These are phyloP conservation scores for Euphorbia corollata DNA, from an alignment of 441 rosid genomes.

Conservation along the genomic window DNA sequence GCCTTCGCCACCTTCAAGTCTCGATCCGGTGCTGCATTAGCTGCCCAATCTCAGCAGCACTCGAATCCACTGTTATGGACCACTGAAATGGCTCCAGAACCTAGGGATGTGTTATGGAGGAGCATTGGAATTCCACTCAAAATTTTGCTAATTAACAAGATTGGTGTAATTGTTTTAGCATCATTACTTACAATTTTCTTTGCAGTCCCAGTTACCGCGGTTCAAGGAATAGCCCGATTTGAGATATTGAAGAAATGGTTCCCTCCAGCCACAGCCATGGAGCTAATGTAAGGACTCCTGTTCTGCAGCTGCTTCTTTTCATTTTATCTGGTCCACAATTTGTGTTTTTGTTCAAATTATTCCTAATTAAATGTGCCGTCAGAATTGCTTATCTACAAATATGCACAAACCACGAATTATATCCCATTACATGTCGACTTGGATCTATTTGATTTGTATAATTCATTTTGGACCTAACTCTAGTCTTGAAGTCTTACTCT, in stretches of 20 bases:
- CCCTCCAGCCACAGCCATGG: conserved; percentile 74
- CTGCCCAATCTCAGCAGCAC: conserved; percentile 79
- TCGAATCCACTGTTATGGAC: conserved; percentile 62
- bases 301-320: conserved; percentile 8
- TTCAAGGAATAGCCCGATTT: conserved; percentile 83
- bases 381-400: not conserved
- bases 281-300: conserved; percentile 54
- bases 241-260: conserved; percentile 87
- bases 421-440: not conserved
- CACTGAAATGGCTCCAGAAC: conserved; percentile 82
- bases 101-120: conserved; percentile 75
- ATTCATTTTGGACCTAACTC: not conserved
- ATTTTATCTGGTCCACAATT: not conserved
- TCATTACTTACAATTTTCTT: conserved; percentile 74
- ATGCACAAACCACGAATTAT: not conserved
- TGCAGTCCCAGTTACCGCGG: conserved; percentile 82
- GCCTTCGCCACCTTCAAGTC: conserved; percentile 83
- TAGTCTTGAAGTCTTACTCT: not conserved
- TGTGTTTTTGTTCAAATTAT: not conserved
- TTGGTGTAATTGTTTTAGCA: conserved; percentile 61
- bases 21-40: conserved; percentile 58
- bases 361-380: not conserved
- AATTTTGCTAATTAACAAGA: conserved; percentile 49
- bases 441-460: not conserved
- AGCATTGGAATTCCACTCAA: conserved; percentile 50